phyloP scores from a whole-genome alignment of 257 asterid species.

The Craterostigma plantagineum region DNA sequence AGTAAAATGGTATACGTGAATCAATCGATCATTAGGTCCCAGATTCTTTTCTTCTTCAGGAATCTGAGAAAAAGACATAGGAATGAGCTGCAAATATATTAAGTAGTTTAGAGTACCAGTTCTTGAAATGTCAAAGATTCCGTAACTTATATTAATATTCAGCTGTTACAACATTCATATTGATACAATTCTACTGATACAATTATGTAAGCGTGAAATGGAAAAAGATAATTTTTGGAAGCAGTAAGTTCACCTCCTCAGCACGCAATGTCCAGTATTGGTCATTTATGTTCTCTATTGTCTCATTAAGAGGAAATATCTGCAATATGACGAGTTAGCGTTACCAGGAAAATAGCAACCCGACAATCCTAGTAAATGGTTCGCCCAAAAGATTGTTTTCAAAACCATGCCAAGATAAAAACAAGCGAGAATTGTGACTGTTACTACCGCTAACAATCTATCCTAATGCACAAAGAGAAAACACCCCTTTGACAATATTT shows the following conservation, averaged over 20 bases:
- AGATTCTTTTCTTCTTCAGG: slow-evolving; percentile 86
- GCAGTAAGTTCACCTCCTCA: slow-evolving; percentile 46
- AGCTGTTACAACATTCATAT: no score
- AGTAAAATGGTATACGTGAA: slow-evolving; percentile 80
- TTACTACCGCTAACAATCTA: no score
- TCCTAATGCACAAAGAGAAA: no score
- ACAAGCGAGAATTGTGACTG: no score
- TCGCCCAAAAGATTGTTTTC: no score
- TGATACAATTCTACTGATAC: not conserved
- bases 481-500: no score
- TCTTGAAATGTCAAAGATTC: not conserved
- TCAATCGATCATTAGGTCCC: slow-evolving; percentile 67
- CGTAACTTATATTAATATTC: no score
- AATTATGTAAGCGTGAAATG: not conserved
- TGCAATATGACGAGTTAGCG: slow-evolving; percentile 16
- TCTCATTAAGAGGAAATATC: slow-evolving; percentile 77
- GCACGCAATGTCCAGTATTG: slow-evolving; percentile 98
- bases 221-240: slow-evolving; percentile 1
- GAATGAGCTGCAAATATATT: not conserved
- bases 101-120: not conserved
- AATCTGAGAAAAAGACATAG: slow-evolving; percentile 26
- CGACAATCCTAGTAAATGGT: no score
- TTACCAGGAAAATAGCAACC: no score
- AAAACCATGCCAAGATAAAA: no score
- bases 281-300: slow-evolving; percentile 87